These are phyloP conservation scores for Russula sp. DNA, from an alignment of 768 basidiomycete genomes.

Conservation along the genomic window DNA sequence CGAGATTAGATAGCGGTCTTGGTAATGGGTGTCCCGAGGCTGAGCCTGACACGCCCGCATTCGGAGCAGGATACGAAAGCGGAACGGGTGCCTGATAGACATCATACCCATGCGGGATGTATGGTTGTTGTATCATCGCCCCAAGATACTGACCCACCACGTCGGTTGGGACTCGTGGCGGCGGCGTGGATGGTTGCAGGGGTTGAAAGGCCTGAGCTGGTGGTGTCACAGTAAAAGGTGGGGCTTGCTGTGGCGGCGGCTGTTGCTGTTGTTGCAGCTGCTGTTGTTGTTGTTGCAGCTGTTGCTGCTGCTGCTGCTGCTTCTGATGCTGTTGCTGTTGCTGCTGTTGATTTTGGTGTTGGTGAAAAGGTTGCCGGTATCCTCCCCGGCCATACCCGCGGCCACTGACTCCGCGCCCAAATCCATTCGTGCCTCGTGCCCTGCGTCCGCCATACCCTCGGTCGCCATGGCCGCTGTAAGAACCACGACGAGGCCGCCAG, in stretches of 20 bases:
- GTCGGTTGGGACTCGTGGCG: background rate
- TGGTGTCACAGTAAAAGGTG: conserved; percentile 19
- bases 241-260: conserved; percentile 1
- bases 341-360: background rate
- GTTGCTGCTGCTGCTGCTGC: conserved; percentile 1
- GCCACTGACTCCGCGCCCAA: conserved; percentile 25
- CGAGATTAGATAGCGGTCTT: conserved; percentile 37
- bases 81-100: conserved; percentile 24
- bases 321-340: conserved; percentile 7
- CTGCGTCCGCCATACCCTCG: conserved; percentile 20
- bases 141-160: conserved; percentile 22
- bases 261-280: background rate
- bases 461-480: conserved; percentile 21
- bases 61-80: conserved; percentile 23
- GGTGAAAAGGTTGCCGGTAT: conserved; percentile 1
- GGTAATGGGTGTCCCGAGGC: conserved; percentile 37
- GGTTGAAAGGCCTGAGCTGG: conserved; percentile 21
- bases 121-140: conserved; percentile 9
- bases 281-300: background rate
- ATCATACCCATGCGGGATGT: conserved; percentile 26
- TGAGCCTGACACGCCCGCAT: conserved; percentile 17
- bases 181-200: conserved; percentile 21
- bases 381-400: conserved; percentile 15
- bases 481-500: conserved; percentile 31
- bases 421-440: conserved; percentile 24